Percentiles rank a stretch among this genome's conserved stretches.
phyloP scores from a whole-genome alignment of 2,329 filamentous ascomycete genomes.

The Phaeosphaeria sp. region DNA sequence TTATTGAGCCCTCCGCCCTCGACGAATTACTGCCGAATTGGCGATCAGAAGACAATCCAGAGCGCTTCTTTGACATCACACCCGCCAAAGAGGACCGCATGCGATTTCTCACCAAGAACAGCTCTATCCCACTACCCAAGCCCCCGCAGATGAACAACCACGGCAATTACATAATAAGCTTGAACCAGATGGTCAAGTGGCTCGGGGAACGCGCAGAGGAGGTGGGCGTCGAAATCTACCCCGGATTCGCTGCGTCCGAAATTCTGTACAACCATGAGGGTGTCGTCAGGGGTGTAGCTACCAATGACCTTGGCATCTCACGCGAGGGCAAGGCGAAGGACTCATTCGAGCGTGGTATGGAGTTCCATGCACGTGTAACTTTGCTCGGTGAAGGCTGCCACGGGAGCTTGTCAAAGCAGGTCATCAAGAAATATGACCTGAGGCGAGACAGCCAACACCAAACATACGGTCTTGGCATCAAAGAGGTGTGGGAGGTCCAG shows the following conservation, averaged over 20 bases:
- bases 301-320: slow-evolving; percentile 88
- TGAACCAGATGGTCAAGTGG: slow-evolving; percentile 97
- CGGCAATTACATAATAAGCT: slow-evolving; percentile 95
- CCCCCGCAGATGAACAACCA: slow-evolving; percentile 98
- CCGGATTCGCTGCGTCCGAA: slow-evolving; percentile 93
- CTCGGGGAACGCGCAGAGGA: slow-evolving; percentile 96
- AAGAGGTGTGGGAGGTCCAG: slow-evolving; percentile 96
- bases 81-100: slow-evolving; percentile 85
- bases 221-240: slow-evolving; percentile 92
- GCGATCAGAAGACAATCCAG: slow-evolving; percentile 86
- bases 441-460: slow-evolving; percentile 88
- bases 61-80: slow-evolving; percentile 85
- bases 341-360: slow-evolving; percentile 95
- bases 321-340: slow-evolving; percentile 86
- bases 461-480: slow-evolving; percentile 92
- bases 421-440: slow-evolving; percentile 92
- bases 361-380: slow-evolving; percentile 91
- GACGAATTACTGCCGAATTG: slow-evolving; percentile 93
- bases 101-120: slow-evolving; percentile 88
- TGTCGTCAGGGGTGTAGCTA: slow-evolving; percentile 90
- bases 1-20: slow-evolving; percentile 87
- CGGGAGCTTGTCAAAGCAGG: slow-evolving; percentile 91
- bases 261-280: slow-evolving; percentile 86
- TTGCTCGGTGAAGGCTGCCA: slow-evolving; percentile 95
- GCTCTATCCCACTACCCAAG: slow-evolving; percentile 78